Evolutionary conservation across 192 early-diverging fungal genomes (phyloP).

Genomic region (Entophlyctis luteolus): DNA sequence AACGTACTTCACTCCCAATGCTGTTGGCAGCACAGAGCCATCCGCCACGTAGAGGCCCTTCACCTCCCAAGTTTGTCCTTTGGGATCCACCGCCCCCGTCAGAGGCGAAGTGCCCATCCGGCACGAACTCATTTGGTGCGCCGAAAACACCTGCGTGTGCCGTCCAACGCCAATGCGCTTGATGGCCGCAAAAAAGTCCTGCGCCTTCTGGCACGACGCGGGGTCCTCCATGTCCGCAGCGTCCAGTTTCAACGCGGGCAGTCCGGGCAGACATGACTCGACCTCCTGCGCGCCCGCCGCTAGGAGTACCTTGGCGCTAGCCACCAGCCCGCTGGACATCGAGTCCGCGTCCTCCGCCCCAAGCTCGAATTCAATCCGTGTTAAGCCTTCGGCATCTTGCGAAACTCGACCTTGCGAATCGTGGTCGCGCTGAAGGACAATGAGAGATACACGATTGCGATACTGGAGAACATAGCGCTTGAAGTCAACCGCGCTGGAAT

Average conservation of each 20-base stretch:
- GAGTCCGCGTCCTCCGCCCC: constrained; percentile 51
- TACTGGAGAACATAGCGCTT: constrained; percentile 51
- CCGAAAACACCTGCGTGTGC: constrained; percentile 30
- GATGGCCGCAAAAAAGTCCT: constrained; percentile 23
- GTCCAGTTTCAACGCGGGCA: constrained; percentile 10
- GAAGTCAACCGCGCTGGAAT: constrained; percentile 45
- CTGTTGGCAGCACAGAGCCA: constrained; percentile 66
- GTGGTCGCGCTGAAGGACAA: constrained; percentile 61
- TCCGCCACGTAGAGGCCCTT: constrained; percentile 71
- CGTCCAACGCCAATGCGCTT: not conserved
- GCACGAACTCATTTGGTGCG: constrained; percentile 62
- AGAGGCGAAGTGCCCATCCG: constrained; percentile 61
- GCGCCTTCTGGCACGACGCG: not conserved
- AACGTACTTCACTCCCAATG: constrained; percentile 58
- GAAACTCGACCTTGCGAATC: constrained; percentile 45
- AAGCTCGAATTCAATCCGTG: constrained; percentile 49
- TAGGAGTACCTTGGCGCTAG: constrained; percentile 46
- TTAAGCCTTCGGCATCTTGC: constrained; percentile 42
- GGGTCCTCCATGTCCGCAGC: constrained; percentile 28
- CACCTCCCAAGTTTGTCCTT: constrained; percentile 71
- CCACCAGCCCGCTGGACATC: constrained; percentile 41
- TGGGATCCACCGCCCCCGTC: constrained; percentile 59
- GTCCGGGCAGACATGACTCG: constrained; percentile 42
- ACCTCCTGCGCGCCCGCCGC: constrained; percentile 63
- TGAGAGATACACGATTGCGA: constrained; percentile 44